Evolutionary conservation across 2,329 filamentous ascomycete genomes (phyloP), one percentile per base, ranked within the genome.

Genomic region (Graphilbum sp.): DNA sequence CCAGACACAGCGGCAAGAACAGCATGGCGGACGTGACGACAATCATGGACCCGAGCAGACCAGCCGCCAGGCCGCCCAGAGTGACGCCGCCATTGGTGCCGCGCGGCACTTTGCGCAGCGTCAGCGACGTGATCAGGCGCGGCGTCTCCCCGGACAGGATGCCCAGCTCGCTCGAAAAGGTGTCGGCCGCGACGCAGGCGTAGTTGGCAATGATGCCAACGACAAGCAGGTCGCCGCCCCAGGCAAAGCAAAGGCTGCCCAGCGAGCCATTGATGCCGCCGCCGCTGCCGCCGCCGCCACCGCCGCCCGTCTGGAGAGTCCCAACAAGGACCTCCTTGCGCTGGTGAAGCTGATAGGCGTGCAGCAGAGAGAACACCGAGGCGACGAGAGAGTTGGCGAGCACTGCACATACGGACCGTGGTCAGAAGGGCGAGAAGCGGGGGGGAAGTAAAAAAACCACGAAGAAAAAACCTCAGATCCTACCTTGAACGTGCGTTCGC

Each of bases 51-150:
- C 87, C 87, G 1, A 82, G 54, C 17, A 82, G 54, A 1, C 86
- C 87, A 2, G 85, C 83, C 0, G 64, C 59, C 0, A 94, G 62
- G 0, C 90, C 90, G 34, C 72, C 63, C 0, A 75, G 48, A 0
- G 85, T 92, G 9, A 98, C 83, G 15, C 88, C 90, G 24, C 90
- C 90, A 53, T 98, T 98, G 32, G 90, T 96, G 36, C 90, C 90
- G 1, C 73, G 79, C 0, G 90, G 87, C 0, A 96, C 90, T 45
- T 73, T 69, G 42, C 81, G 77, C 50, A 90, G 67, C 5, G 61
- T 75, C 15, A 69, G 74, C 13, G 82, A 87, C 4, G 85, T 95
- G 53, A 98, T 88, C 29, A 98, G 72, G 27, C 87, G 75, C 9
- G 90, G 90, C 33, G 72, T 63, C 19, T 69, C 69, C 42, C 67